Base-by-base conservation (phyloP, 139 green algal genomes). In the Tetradesmus obliquus region DNA sequence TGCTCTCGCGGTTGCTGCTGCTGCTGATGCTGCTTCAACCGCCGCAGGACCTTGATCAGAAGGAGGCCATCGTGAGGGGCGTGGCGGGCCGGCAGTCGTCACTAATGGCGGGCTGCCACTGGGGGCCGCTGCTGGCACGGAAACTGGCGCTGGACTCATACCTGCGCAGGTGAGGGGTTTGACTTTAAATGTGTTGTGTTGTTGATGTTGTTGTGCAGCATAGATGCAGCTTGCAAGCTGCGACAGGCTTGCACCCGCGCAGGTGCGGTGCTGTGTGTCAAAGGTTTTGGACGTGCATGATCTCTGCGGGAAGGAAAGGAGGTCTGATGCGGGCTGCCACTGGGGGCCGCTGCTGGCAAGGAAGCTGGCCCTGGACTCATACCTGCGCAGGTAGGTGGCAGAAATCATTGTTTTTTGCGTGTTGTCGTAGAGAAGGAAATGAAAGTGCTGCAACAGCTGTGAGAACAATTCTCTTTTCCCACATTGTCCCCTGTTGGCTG, bases 121-220 rank as follows among this genome's bases (percentile, higher is more conserved):
- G 89, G 89, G 81, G 89, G 2, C 45, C 81, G 12, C n/a, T 55
- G 60, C 89, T 92, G 17, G 51, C 55, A 9, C 57, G 51, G 53
- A 84, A 82, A 13, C 82, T 92, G 51, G 89, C 79, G 19, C 2
- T 89, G 3, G 89, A 92, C 22, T 24, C 82, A 3, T 92, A 92
- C 66, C 20, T 71, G 9, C 54, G 89, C 13, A 91, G 79, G 88
- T 91, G 72, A 83, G 71, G 8, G 12, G 20, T 5, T 76, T 17
- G 1, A 7, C 5, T 57, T 15, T 15, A 53, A 19, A 74, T 24
- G 20, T 87, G 58, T 66, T 1, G 22, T n/a, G 24, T 12, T 17
- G n/a, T 89, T 4, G 3, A 58, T 60, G 8, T n/a, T n/a, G 58
- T 8, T 81, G 72, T 51, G 72, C 72, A 81, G 20, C 17, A 9